Evolutionary conservation across 768 basidiomycete genomes (phyloP).

Genomic region (Suillus lakei): DNA sequence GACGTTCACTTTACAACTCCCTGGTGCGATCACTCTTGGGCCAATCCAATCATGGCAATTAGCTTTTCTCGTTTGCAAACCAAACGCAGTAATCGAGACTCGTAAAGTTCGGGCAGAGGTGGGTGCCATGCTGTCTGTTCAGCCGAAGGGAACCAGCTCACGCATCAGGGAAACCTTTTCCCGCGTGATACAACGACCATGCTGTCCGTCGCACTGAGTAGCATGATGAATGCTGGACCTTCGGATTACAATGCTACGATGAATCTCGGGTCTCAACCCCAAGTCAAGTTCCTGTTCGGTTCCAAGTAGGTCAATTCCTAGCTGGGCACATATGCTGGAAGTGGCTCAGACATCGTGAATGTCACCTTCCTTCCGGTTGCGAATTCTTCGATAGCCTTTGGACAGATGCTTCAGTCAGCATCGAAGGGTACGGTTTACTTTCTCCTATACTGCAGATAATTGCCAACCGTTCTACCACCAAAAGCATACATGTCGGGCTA

Average conservation of each 20-base stretch:
- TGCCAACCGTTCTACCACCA: not conserved
- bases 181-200: slow-evolving; percentile 26
- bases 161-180: slow-evolving; percentile 27
- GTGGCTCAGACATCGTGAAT: not conserved
- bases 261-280: slow-evolving; percentile 7
- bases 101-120: slow-evolving; percentile 30
- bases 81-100: slow-evolving; percentile 30
- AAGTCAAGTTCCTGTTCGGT: slow-evolving; percentile 25
- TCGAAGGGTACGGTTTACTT: slow-evolving; percentile 21
- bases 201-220: slow-evolving; percentile 24
- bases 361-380: slow-evolving; percentile 16
- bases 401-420: slow-evolving; percentile 24
- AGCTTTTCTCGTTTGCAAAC: slow-evolving; percentile 24
- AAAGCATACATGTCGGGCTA: slow-evolving; percentile 26
- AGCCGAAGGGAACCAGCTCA: slow-evolving; percentile 16
- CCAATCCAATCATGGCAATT: slow-evolving; percentile 23
- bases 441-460: too few relatives aligned
- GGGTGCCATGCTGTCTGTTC: slow-evolving; percentile 22
- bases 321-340: not conserved
- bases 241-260: not conserved
- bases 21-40: not conserved
- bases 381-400: slow-evolving; percentile 25
- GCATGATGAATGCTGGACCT: slow-evolving; percentile 12
- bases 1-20: slow-evolving; percentile 16
- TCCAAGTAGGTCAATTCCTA: slow-evolving; percentile 16